Percentiles rank a stretch among this genome's conserved stretches.
Evolutionary conservation across 2,329 filamentous ascomycete species (phyloP).

Genomic region (Hymenoscyphus linearis): DNA sequence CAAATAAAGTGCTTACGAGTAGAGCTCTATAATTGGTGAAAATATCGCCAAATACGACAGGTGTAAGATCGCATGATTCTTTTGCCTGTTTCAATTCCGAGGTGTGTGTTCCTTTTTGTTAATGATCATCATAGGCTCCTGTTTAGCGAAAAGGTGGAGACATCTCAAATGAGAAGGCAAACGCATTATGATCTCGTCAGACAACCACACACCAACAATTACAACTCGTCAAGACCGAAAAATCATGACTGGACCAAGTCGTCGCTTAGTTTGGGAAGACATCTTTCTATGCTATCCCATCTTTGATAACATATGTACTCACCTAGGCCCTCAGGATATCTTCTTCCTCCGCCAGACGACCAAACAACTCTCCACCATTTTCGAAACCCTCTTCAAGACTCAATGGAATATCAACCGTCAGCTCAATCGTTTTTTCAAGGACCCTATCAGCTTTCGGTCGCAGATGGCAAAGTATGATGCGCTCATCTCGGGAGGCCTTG

Average conservation of each 20-base stretch:
- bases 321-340: neutral
- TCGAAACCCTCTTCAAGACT: constrained; percentile 1
- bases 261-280: neutral
- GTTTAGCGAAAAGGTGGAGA: neutral
- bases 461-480: constrained; percentile 1
- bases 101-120: neutral
- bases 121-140: neutral
- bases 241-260: neutral
- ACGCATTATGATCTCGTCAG: neutral
- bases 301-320: neutral
- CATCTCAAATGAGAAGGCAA: no score
- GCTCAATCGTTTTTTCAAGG: neutral
- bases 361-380: neutral
- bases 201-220: neutral
- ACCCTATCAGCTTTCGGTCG: constrained; percentile 4
- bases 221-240: neutral
- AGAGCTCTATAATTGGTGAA: no score
- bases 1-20: no score
- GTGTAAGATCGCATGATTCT: neutral
- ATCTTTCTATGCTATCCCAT: neutral
- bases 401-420: constrained; percentile 2
- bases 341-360: neutral
- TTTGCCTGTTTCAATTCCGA: neutral
- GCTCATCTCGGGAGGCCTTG: constrained; percentile 11
- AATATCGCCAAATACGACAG: no score